Percentiles rank a stretch among this genome's conserved stretches.
Evolutionary conservation across 306 rosid genomes (phyloP).

Genomic region (Clitoria ternatea): DNA sequence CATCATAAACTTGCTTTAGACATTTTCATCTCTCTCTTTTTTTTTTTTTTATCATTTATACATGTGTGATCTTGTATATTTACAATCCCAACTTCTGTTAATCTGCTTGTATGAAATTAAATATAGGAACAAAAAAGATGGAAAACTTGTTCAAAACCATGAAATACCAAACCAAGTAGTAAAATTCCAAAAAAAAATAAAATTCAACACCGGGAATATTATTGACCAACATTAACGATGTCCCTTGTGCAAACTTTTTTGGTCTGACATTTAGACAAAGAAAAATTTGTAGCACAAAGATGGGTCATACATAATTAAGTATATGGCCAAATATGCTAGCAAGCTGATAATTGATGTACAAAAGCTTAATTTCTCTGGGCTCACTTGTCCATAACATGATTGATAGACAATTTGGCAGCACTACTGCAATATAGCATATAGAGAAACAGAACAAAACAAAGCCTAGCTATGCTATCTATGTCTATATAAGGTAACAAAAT

Average conservation of each 20-base stretch:
- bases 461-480: conserved; percentile 16
- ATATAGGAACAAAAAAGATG: background rate
- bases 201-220: background rate
- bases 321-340: conserved; percentile 14
- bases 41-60: background rate
- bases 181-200: background rate
- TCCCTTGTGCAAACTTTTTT: conserved; percentile 30
- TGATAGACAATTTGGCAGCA: conserved; percentile 37
- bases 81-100: background rate
- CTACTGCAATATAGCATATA: conserved; percentile 16
- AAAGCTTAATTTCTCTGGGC: conserved; percentile 20
- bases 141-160: background rate
- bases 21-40: background rate
- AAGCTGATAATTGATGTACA: conserved; percentile 29
- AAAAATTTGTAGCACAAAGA: conserved; percentile 23
- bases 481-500: conserved; percentile 22
- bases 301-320: conserved; percentile 5
- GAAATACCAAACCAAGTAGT: background rate
- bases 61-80: background rate
- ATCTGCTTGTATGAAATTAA: background rate
- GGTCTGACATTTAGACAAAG: conserved; percentile 27
- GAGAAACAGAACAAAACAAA: conserved; percentile 33
- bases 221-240: background rate
- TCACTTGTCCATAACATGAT: conserved; percentile 12
- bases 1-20: background rate